These are phyloP conservation scores for Saraca asoca DNA, from an alignment of 331 rosid genomes.

Conservation along the genomic window DNA sequence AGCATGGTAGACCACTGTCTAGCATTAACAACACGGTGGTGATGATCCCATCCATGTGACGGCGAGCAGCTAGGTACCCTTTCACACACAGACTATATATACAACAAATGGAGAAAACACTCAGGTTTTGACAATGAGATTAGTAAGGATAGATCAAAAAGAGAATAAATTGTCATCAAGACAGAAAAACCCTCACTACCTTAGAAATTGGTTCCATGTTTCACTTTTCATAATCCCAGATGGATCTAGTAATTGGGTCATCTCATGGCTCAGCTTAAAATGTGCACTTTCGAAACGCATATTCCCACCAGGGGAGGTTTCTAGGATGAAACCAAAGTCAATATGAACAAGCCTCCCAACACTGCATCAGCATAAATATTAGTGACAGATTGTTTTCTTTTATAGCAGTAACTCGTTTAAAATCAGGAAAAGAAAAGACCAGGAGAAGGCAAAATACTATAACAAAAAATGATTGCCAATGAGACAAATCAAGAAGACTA, in stretches of 20 bases:
- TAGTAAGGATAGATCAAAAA: neutral
- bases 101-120: neutral
- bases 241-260: conserved; percentile 93
- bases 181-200: conserved; percentile 44
- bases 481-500: neutral
- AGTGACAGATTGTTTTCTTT: conserved; percentile 6
- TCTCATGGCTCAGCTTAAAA: conserved; percentile 95
- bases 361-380: conserved; percentile 52
- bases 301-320: conserved; percentile 92
- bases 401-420: conserved; percentile 4
- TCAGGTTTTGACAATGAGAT: conserved; percentile 19
- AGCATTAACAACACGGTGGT: conserved; percentile 73
- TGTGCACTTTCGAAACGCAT: conserved; percentile 97
- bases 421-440: conserved; percentile 14
- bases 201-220: conserved; percentile 77
- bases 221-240: conserved; percentile 92
- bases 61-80: conserved; percentile 91
- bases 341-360: conserved; percentile 90
- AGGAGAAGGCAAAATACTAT: neutral
- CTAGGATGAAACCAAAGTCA: conserved; percentile 90
- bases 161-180: neutral
- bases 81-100: conserved; percentile 71
- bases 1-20: conserved; percentile 91
- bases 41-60: conserved; percentile 79
- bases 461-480: conserved; percentile 27